Conservation (phyloP, 768 basidiomycete species). For the Panaeolus papilionaceus region DNA sequence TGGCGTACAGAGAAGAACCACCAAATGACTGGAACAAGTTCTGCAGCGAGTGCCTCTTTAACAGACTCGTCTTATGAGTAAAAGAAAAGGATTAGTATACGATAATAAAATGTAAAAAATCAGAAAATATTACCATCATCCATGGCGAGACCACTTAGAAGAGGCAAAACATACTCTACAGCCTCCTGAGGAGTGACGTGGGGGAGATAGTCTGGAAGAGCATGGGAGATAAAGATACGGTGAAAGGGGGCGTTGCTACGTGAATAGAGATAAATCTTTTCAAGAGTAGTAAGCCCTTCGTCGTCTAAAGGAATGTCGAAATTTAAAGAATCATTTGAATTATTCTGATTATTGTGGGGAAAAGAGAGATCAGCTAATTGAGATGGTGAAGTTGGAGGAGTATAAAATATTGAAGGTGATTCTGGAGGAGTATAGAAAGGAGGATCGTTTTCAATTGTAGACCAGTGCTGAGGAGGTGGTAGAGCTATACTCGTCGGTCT, state of each 20-base stretch:
- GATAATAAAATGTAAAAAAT: neutral
- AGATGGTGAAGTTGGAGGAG: conserved; percentile 41
- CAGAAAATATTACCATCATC: conserved; percentile 70
- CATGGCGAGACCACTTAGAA: conserved; percentile 84
- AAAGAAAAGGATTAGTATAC: neutral
- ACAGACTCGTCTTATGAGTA: conserved; percentile 74
- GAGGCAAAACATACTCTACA: conserved; percentile 90
- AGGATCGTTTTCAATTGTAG: conserved; percentile 43
- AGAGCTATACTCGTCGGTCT: conserved; percentile 40
- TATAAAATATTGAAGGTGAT: conserved; percentile 39
- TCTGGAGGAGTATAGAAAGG: conserved; percentile 44
- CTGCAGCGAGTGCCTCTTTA: conserved; percentile 84
- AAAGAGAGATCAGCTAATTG: conserved; percentile 20
- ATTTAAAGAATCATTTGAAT: conserved; percentile 32
- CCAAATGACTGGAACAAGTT: conserved; percentile 86
- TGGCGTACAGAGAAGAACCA: conserved; percentile 69
- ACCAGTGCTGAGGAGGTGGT: conserved; percentile 38
- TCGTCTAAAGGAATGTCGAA: conserved; percentile 63
- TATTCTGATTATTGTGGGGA: neutral
- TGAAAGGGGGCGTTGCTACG: conserved; percentile 69
- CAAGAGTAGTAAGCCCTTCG: conserved; percentile 82
- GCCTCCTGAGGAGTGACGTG: conserved; percentile 87
- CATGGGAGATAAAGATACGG: conserved; percentile 83
- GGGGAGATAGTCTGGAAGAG: conserved; percentile 78
- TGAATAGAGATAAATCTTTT: conserved; percentile 91